These are phyloP conservation scores for Trichoderma gamsii DNA, from an alignment of 495 filamentous ascomycete genomes.

Conservation along the genomic window DNA sequence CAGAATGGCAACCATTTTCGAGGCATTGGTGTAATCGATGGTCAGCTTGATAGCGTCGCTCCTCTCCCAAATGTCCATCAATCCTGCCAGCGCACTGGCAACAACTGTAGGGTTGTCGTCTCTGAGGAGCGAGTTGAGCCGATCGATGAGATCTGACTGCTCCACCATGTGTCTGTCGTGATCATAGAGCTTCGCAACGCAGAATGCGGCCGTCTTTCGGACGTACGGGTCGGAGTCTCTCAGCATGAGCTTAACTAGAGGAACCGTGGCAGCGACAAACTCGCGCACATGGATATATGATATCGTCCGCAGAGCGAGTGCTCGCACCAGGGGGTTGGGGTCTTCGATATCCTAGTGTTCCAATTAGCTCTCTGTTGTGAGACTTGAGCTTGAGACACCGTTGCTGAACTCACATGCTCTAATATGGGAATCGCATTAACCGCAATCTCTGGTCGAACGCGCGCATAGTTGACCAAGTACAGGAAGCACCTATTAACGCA, in stretches of 20 bases:
- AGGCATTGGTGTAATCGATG: slow-evolving; percentile 94
- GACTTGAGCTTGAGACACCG: neutral
- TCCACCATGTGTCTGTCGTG: slow-evolving; percentile 91
- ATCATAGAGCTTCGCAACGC: slow-evolving; percentile 95
- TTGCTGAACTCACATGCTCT: slow-evolving; percentile 55
- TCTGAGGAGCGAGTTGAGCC: slow-evolving; percentile 79
- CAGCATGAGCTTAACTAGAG: slow-evolving; percentile 75
- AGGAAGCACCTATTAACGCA: slow-evolving; percentile 75
- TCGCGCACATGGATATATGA: slow-evolving; percentile 96
- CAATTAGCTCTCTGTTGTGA: slow-evolving; percentile 18
- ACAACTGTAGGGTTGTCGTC: slow-evolving; percentile 98
- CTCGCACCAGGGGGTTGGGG: slow-evolving; percentile 84
- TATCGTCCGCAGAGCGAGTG: slow-evolving; percentile 88
- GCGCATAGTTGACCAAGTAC: slow-evolving; percentile 93
- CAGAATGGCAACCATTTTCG: slow-evolving; percentile 93
- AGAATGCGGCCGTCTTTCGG: slow-evolving; percentile 93
- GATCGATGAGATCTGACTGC: slow-evolving; percentile 82
- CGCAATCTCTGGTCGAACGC: slow-evolving; percentile 90
- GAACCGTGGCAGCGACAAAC: slow-evolving; percentile 86
- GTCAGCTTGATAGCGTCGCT: slow-evolving; percentile 97
- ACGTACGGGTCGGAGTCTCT: slow-evolving; percentile 92
- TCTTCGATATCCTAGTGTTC: slow-evolving; percentile 80
- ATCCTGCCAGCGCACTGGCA: slow-evolving; percentile 79
- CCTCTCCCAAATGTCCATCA: slow-evolving; percentile 98
- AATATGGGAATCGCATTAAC: slow-evolving; percentile 87